Evolutionary conservation across 305 asterid genomes (phyloP), one percentile per base, ranked within the genome.

Genomic region (Petunia hybrid): DNA sequence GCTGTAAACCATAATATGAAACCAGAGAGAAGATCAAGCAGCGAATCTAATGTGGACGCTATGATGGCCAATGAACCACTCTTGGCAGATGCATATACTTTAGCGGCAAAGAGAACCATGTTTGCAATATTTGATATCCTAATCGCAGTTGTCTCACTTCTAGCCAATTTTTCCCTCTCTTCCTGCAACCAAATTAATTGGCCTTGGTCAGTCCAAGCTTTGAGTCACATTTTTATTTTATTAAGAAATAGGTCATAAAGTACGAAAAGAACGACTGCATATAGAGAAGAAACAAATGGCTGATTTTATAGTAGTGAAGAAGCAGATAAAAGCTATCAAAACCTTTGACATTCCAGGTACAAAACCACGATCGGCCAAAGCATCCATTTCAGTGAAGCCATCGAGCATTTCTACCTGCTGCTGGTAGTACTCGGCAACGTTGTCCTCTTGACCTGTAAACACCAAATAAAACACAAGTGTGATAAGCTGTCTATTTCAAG

Each of bases 1-100:
- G 92, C 88, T 35, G 92, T 82, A 68, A 89, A 89, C 92, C 92
- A 89, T 71, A 89, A 85, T 67, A 89, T 89, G 84, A 89, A 87
- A 38, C 92, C 92, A 12, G 89, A 89, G 39, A 87, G 84, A 62
- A 89, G 86, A 79, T 89, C 92, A 16, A 89, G 89, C 77, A 89
- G 87, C 12, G 92, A 89, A 80, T 89, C 92, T 81, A 89, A 78
- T 40, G 92, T 89, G 80, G 92, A 87, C 48, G 92, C 92, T 70
- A 89, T 85, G 75, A 89, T 87, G 55, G 91, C 92, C 86, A 89
- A 43, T 1, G 92, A 89, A 82, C 92, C 89, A 84, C 91, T 89
- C 81, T 76, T 81, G 66, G 82, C 22, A 3, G 92, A 89, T 67
- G 92, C 92, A 83, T 86, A 89, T 82, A 87, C 90, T 82, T 89